phyloP scores from a whole-genome alignment of 768 basidiomycete genomes.

The Russula lepida region DNA sequence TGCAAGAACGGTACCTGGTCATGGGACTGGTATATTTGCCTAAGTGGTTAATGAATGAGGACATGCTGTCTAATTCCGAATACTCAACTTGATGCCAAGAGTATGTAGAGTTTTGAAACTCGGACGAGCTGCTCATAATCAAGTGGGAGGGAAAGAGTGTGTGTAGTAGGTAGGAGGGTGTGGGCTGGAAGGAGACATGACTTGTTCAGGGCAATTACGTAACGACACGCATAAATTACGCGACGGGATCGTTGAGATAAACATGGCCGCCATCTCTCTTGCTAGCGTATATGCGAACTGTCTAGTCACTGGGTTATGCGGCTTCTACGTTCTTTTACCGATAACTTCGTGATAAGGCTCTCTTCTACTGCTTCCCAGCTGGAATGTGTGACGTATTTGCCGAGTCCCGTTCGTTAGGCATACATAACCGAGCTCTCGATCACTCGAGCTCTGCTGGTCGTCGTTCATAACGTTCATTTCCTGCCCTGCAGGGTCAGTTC shows the following conservation, averaged over 20 bases:
- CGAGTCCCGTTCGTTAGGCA: background rate
- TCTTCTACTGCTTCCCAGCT: background rate
- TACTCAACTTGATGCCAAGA: constrained; percentile 79
- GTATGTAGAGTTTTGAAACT: constrained; percentile 37
- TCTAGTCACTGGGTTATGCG: background rate
- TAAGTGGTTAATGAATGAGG: constrained; percentile 6
- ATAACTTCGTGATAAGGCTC: background rate
- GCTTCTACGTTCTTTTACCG: no score
- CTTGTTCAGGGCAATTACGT: constrained; percentile 6
- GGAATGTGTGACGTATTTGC: constrained; percentile 13
- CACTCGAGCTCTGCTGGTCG: background rate
- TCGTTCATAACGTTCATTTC: background rate
- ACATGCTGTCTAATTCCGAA: background rate
- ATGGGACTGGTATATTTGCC: constrained; percentile 50
- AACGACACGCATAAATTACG: background rate
- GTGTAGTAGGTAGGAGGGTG: background rate
- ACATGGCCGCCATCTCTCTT: background rate
- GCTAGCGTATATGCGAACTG: background rate
- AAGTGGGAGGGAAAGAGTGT: background rate
- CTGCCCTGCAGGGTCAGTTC: background rate
- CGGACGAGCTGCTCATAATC: constrained; percentile 9
- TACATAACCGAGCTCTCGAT: background rate
- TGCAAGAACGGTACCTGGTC: constrained; percentile 55
- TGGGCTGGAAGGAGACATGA: background rate
- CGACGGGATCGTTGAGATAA: background rate